Conservation (phyloP, 345 rosid genomes). For the Aethionema arabicum region DNA sequence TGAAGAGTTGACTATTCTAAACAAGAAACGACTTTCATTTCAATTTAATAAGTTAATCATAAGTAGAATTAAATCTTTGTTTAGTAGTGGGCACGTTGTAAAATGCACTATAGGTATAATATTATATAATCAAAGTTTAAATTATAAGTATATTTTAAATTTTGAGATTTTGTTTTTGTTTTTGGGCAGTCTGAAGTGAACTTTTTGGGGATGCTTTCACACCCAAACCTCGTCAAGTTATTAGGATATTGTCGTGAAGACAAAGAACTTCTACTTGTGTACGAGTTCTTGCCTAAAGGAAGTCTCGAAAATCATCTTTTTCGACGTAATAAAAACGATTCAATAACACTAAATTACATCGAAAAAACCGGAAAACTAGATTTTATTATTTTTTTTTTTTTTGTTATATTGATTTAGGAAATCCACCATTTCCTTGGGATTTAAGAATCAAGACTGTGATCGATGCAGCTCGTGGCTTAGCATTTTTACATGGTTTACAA, state of each 20-base stretch:
- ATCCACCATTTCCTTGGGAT: slow-evolving; percentile 80
- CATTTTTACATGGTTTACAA: slow-evolving; percentile 67
- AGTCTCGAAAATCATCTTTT: slow-evolving; percentile 83
- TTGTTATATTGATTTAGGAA: slow-evolving; percentile 24
- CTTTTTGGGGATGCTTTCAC: slow-evolving; percentile 77
- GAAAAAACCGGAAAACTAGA: background rate
- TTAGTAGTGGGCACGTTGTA: no score
- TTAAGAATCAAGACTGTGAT: slow-evolving; percentile 66
- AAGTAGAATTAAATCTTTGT: no score
- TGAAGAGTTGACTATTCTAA: slow-evolving; percentile 30
- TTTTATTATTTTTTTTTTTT: background rate
- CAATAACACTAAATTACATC: background rate
- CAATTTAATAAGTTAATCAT: background rate
- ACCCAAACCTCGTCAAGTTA: slow-evolving; percentile 73
- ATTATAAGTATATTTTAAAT: background rate
- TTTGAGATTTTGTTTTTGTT: slow-evolving; percentile 8
- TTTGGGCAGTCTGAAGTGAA: slow-evolving; percentile 72
- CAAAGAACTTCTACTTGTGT: slow-evolving; percentile 68
- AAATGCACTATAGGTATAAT: background rate
- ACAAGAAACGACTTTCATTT: slow-evolving; percentile 28
- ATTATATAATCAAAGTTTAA: background rate
- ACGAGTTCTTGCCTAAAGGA: slow-evolving; percentile 78
- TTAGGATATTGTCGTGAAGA: slow-evolving; percentile 86
- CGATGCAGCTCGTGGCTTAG: slow-evolving; percentile 83
- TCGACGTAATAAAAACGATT: slow-evolving; percentile 51